Conservation (phyloP, 2,329 filamentous ascomycete genomes). For the Cadophora sp. region DNA sequence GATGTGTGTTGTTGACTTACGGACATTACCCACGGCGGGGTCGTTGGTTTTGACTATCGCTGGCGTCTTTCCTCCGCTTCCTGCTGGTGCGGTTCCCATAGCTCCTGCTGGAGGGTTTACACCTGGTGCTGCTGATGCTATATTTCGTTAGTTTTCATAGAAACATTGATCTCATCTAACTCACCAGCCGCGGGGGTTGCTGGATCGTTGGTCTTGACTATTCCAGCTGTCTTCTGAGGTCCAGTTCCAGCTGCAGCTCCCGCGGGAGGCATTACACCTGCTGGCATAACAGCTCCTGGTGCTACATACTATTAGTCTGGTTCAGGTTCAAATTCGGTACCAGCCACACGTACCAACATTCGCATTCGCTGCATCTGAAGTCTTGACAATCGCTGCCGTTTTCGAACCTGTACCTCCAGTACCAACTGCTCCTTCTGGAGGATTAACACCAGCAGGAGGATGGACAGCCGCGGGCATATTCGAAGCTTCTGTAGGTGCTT, state of each 20-base stretch:
- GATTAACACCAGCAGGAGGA: neutral
- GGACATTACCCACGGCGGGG: neutral
- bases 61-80: slow-evolving; percentile 13
- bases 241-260: slow-evolving; percentile 17
- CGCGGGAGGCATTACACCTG: slow-evolving; percentile 13
- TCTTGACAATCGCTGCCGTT: slow-evolving; percentile 19
- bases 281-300: slow-evolving; percentile 18
- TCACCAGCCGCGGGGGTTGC: slow-evolving; percentile 8
- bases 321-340: neutral
- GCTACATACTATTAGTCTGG: slow-evolving; percentile 16
- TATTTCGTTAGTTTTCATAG: slow-evolving; percentile 12
- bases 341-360: slow-evolving; percentile 12
- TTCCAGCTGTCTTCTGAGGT: neutral
- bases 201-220: slow-evolving; percentile 12
- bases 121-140: slow-evolving; percentile 21
- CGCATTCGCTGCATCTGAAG: slow-evolving; percentile 12
- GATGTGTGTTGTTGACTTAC: neutral
- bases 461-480: slow-evolving; percentile 7
- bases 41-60: slow-evolving; percentile 22
- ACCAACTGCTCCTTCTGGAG: slow-evolving; percentile 21
- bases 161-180: neutral
- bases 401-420: slow-evolving; percentile 19
- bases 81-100: slow-evolving; percentile 18
- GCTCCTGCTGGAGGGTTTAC: slow-evolving; percentile 15
- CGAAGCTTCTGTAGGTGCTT: slow-evolving; percentile 16